Conservation (phyloP, 2,329 filamentous ascomycete genomes). For the Apiospora phragmitis region DNA sequence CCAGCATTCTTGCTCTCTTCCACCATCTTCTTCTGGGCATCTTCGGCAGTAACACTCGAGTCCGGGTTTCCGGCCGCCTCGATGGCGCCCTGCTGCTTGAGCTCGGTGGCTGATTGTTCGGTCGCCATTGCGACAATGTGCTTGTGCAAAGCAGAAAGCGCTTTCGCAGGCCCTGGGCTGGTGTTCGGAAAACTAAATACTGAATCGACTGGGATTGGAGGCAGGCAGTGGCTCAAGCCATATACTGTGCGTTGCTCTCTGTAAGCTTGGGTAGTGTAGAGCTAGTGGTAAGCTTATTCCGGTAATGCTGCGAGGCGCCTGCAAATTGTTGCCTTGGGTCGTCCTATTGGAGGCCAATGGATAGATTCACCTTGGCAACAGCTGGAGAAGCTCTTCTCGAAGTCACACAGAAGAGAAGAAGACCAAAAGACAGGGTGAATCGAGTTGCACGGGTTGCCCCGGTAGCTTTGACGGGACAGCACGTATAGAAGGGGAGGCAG, state of each 20-base stretch:
- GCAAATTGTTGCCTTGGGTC: not conserved
- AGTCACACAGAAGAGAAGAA: not conserved
- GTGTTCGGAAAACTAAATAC: not conserved
- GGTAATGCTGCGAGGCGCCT: not conserved
- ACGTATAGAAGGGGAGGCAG: not conserved
- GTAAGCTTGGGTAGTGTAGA: not conserved
- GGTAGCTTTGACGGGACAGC: not conserved
- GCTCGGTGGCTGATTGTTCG: slow-evolving; percentile 54
- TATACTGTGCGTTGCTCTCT: not conserved
- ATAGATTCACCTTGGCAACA: not conserved
- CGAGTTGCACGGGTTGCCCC: not conserved
- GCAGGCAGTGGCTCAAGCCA: not conserved
- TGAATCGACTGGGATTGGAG: not conserved
- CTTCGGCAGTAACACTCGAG: slow-evolving; percentile 65
- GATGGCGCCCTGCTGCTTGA: slow-evolving; percentile 78
- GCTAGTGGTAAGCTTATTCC: not conserved
- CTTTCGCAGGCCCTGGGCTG: not conserved
- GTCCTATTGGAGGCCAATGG: not conserved
- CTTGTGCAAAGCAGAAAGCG: not conserved
- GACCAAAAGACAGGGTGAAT: not conserved
- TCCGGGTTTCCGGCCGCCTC: slow-evolving; percentile 75
- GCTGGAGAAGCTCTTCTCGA: not conserved
- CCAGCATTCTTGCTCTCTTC: slow-evolving; percentile 79
- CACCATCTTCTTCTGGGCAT: slow-evolving; percentile 73
- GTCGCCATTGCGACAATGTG: slow-evolving; percentile 30